Evolutionary conservation across 352 stramenopile species (phyloP).

Genomic region (Elongisporangium prolatum): DNA sequence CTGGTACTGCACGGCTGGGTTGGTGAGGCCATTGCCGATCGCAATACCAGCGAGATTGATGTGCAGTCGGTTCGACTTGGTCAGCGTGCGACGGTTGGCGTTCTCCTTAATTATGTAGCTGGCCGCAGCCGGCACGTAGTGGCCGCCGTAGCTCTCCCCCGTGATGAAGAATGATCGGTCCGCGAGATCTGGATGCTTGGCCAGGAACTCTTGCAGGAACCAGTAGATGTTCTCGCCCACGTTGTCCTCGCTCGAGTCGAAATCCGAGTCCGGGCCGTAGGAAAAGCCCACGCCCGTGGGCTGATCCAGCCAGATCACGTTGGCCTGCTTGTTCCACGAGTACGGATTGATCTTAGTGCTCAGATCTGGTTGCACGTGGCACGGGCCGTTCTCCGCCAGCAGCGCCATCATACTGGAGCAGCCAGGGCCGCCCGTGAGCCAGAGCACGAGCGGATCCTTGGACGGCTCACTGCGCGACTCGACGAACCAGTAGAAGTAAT

Average conservation of each 20-base stretch:
- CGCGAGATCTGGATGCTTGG: conserved; percentile 38
- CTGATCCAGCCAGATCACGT: conserved; percentile 76
- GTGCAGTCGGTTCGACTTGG: conserved; percentile 5
- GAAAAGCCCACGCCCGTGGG: conserved; percentile 62
- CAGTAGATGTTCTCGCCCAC: conserved; percentile 65
- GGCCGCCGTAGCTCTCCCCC: conserved; percentile 63
- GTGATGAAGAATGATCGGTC: conserved; percentile 53
- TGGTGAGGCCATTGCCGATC: conserved; percentile 70
- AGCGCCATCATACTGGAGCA: conserved; percentile 56
- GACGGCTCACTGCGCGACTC: conserved; percentile 27
- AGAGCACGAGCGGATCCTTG: conserved; percentile 55
- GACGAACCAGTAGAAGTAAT: conserved; percentile 75
- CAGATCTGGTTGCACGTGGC: conserved; percentile 36
- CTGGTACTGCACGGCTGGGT: conserved; percentile 60
- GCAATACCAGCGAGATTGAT: conserved; percentile 58
- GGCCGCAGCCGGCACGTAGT: conserved; percentile 58
- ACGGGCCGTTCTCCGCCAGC: conserved; percentile 64
- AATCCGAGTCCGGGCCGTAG: conserved; percentile 34
- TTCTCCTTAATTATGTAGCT: conserved; percentile 47
- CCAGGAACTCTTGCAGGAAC: conserved; percentile 70
- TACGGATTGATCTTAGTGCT: conserved; percentile 42
- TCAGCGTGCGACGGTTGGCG: background rate
- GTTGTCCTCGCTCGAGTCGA: conserved; percentile 41
- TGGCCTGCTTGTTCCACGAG: conserved; percentile 60
- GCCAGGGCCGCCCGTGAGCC: conserved; percentile 59